A percentile compares a stretch with the other conserved stretches of the same genome.
Evolutionary conservation across 1,139 yeast genomes (phyloP).

Genomic region (Saccharomyces hybrid): DNA sequence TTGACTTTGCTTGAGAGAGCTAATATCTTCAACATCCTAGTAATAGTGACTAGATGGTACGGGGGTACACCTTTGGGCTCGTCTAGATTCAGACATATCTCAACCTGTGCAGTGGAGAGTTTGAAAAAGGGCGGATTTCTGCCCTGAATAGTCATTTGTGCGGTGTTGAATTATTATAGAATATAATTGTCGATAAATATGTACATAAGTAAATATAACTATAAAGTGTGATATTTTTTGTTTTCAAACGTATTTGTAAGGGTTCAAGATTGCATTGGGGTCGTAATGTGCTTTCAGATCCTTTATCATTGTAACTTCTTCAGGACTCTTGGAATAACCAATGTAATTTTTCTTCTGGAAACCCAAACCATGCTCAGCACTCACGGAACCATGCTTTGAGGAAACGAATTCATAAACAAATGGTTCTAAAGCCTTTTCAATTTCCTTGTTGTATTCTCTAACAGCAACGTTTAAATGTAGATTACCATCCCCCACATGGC

Average conservation of each 20-base stretch:
- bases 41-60: conserved; percentile 66
- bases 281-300: conserved; percentile 72
- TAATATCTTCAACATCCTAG: conserved; percentile 44
- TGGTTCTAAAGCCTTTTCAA: conserved; percentile 79
- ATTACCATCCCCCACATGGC: conserved; percentile 95
- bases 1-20: conserved; percentile 43
- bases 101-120: conserved; percentile 45
- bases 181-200: not conserved
- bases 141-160: conserved; percentile 5
- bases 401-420: conserved; percentile 88
- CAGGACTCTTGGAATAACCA: conserved; percentile 60
- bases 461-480: conserved; percentile 87
- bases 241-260: conserved; percentile 64
- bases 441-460: conserved; percentile 67
- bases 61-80: conserved; percentile 65
- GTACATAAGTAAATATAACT: not conserved
- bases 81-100: conserved; percentile 55
- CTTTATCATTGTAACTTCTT: conserved; percentile 66
- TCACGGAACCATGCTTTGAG: conserved; percentile 71
- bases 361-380: conserved; percentile 97
- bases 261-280: conserved; percentile 85
- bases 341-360: conserved; percentile 89
- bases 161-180: not conserved
- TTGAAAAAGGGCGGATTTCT: conserved; percentile 25
- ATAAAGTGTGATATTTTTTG: not conserved